Conservation (phyloP, 108 stramenopile species). For the Skeletonema marinoi region DNA sequence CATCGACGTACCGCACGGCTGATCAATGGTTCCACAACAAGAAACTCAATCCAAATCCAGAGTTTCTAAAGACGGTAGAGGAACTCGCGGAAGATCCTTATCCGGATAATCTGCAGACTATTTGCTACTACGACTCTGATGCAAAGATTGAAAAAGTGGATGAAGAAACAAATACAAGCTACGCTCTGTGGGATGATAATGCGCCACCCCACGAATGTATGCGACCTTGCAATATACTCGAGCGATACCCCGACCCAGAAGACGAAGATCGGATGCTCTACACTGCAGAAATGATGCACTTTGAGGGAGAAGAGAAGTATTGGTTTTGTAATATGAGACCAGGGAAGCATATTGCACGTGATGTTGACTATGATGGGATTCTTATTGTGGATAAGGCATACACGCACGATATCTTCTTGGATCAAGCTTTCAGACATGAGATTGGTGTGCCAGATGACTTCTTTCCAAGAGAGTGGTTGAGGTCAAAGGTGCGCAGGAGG, state of each 20-base stretch:
- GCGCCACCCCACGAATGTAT: slow-evolving; percentile 31
- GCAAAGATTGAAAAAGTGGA: slow-evolving; percentile 11
- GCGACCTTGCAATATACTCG: slow-evolving; percentile 32
- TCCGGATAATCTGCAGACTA: slow-evolving; percentile 15
- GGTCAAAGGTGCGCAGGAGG: slow-evolving; percentile 21
- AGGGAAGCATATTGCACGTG: slow-evolving; percentile 32
- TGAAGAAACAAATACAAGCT: slow-evolving; percentile 23
- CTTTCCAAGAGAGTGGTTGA: slow-evolving; percentile 37
- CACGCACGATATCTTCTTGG: slow-evolving; percentile 24
- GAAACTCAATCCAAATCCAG: slow-evolving; percentile 12
- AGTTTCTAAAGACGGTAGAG: slow-evolving; percentile 18
- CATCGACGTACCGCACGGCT: slow-evolving; percentile 9
- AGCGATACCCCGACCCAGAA: slow-evolving; percentile 26
- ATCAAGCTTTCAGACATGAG: slow-evolving; percentile 39
- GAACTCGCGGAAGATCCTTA: slow-evolving; percentile 21
- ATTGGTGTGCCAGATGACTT: slow-evolving; percentile 46
- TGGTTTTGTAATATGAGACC: slow-evolving; percentile 29
- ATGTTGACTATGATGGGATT: slow-evolving; percentile 29
- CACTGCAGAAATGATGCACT: slow-evolving; percentile 42
- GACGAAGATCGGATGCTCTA: slow-evolving; percentile 7
- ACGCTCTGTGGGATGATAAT: slow-evolving; percentile 27
- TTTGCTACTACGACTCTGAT: slow-evolving; percentile 27
- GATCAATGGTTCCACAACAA: slow-evolving; percentile 24
- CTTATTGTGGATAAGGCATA: slow-evolving; percentile 35
- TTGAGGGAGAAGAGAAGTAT: slow-evolving; percentile 19